These are phyloP conservation scores for Suillus occidentalis DNA, from an alignment of 768 basidiomycete species.

Conservation along the genomic window DNA sequence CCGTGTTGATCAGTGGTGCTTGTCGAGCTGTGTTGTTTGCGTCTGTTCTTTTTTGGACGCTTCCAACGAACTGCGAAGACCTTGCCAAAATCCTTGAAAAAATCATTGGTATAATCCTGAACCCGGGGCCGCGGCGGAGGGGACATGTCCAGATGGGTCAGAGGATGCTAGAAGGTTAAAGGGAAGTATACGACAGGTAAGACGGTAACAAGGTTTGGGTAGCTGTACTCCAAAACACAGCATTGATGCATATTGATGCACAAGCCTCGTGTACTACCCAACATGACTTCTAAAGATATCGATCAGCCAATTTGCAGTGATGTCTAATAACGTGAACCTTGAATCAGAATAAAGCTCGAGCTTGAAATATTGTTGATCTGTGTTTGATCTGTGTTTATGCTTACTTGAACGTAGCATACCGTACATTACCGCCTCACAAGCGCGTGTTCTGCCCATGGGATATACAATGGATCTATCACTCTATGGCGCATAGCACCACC, in stretches of 20 bases:
- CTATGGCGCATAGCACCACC: background rate
- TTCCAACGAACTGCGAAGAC: background rate
- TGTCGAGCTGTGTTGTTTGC: background rate
- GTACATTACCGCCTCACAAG: too few species aligned
- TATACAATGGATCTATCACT: background rate
- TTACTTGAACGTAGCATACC: too few species aligned
- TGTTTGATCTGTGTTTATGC: too few species aligned
- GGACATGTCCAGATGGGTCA: background rate
- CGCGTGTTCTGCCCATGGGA: too few species aligned
- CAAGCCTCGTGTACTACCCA: background rate
- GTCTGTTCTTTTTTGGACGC: background rate
- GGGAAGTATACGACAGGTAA: background rate
- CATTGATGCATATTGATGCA: too few species aligned
- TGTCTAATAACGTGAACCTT: too few species aligned
- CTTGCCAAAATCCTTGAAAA: background rate
- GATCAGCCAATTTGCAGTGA: too few species aligned
- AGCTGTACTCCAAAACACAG: background rate
- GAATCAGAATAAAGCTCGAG: too few species aligned
- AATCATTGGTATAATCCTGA: background rate
- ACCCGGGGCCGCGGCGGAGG: background rate
- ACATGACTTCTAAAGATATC: too few species aligned
- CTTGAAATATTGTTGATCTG: too few species aligned
- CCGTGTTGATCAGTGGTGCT: background rate
- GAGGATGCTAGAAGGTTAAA: background rate
- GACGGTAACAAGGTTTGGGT: background rate